Percentiles rank a stretch among this genome's conserved stretches.
Conservation (phyloP, 805 yeast species). For the Saccharomycopsis sp. region DNA sequence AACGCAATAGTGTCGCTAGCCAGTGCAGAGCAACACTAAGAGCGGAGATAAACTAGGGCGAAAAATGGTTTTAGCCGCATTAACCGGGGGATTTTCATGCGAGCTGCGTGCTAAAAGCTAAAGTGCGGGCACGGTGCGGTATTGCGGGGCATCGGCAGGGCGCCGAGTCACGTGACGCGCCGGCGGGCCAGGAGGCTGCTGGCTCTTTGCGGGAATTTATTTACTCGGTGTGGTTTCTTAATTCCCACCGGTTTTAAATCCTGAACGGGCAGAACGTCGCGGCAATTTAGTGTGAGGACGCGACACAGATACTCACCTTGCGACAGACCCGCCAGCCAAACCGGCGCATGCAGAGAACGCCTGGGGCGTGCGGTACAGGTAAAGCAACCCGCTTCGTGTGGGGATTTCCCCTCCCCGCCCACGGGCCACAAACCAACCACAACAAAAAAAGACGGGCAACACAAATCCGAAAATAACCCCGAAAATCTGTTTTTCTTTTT, state of each 20-base stretch:
- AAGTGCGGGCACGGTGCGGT: not conserved
- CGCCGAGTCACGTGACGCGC: not conserved
- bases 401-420: not conserved
- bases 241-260: not conserved
- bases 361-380: not conserved
- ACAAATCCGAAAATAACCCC: not conserved
- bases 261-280: not conserved
- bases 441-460: not conserved
- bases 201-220: not conserved
- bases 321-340: not conserved
- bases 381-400: not conserved
- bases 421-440: not conserved
- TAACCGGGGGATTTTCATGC: not conserved
- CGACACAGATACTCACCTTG: not conserved
- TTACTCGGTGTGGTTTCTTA: too few relatives aligned
- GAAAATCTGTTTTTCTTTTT: not conserved
- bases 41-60: not conserved
- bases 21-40: not conserved
- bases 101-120: not conserved
- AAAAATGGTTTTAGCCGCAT: conserved; percentile 2
- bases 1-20: not conserved
- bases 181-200: not conserved
- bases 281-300: not conserved
- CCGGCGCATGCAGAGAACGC: not conserved
- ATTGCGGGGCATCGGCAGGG: not conserved